Evolutionary conservation across 352 stramenopile genomes (phyloP).

Genomic region (Thalassiosira livingstoniorum): DNA sequence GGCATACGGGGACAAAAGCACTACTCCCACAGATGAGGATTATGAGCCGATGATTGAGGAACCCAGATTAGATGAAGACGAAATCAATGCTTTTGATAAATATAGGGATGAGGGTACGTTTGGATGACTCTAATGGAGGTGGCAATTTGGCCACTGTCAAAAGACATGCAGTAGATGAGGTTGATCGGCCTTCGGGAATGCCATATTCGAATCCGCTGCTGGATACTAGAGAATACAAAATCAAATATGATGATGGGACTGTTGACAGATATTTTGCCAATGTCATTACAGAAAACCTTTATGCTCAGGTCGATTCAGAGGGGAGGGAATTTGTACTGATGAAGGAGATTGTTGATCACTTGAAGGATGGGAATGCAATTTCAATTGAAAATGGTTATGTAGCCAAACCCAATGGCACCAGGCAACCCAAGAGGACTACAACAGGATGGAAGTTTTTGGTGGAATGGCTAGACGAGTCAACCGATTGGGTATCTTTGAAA

Average conservation of each 20-base stretch:
- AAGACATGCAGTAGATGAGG: not conserved
- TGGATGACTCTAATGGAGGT: not conserved
- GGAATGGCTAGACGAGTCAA: slow-evolving; percentile 54
- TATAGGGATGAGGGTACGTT: not conserved
- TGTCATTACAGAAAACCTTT: slow-evolving; percentile 17
- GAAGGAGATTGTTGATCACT: slow-evolving; percentile 56
- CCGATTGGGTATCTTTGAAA: slow-evolving; percentile 47
- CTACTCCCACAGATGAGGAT: not conserved
- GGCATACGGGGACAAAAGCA: not conserved
- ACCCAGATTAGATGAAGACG: not conserved
- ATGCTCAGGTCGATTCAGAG: slow-evolving; percentile 1
- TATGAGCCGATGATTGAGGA: not conserved
- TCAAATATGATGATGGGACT: slow-evolving; percentile 45
- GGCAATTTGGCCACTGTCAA: slow-evolving; percentile 6
- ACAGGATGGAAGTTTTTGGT: slow-evolving; percentile 51
- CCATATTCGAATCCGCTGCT: slow-evolving; percentile 40
- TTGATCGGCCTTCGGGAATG: slow-evolving; percentile 40
- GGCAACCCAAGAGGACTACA: slow-evolving; percentile 26
- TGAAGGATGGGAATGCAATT: slow-evolving; percentile 41
- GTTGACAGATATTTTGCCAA: slow-evolving; percentile 29
- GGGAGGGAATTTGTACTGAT: slow-evolving; percentile 22
- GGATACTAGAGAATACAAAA: slow-evolving; percentile 46
- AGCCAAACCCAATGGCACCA: not conserved
- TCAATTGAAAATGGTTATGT: slow-evolving; percentile 37
- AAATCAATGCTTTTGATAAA: slow-evolving; percentile 2